Evolutionary conservation across 805 yeast species (phyloP), one percentile per base, ranked within the genome.

Genomic region (Candida wancherniae): DNA sequence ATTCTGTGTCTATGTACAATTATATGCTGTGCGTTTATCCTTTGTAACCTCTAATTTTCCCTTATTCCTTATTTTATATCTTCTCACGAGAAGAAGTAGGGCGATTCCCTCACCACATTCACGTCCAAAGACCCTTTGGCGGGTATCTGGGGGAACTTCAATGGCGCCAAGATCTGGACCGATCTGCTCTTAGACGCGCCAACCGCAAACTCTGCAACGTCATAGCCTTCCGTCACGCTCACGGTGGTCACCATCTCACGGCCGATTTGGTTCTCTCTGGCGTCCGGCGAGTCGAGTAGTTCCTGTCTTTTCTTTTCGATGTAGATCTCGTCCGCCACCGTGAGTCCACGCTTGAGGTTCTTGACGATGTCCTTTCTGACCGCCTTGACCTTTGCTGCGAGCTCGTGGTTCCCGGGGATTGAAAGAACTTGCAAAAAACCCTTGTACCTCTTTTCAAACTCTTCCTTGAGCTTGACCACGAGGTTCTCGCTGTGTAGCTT

Each of bases 41-140:
- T n/a, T n/a, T n/a, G n/a, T n/a, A n/a, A n/a, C n/a, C n/a, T n/a
- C n/a, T n/a, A n/a, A n/a, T 5, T 13, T 15, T 9, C 19, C 9
- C 10, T 19, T 8, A 15, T 22, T 15, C 22, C 11, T 14, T 10
- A 13, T 12, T 19, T 12, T 7, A n/a, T 5, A 8, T 15, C 10
- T 14, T 15, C 16, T 25, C 23, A 64, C 23, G 69, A 63, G 46
- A 90, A 90, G 70, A 90, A 90, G 57, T 90, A 90, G 19, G 70
- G 69, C 40, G 95, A 84, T 29, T 78, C 73, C 50, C 71, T 70
- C 24, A 88, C 80, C 36, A 71, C 73, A 22, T 63, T 59, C 21
- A 90, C 94, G 50, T 90, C 94, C 47, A 90, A 84, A 11, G 77
- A 78, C 29, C 97, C 98, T 55, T 74, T 80, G 29, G 70, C 62